These are phyloP conservation scores for Populus tremula DNA, from an alignment of 345 rosid genomes.

Conservation along the genomic window DNA sequence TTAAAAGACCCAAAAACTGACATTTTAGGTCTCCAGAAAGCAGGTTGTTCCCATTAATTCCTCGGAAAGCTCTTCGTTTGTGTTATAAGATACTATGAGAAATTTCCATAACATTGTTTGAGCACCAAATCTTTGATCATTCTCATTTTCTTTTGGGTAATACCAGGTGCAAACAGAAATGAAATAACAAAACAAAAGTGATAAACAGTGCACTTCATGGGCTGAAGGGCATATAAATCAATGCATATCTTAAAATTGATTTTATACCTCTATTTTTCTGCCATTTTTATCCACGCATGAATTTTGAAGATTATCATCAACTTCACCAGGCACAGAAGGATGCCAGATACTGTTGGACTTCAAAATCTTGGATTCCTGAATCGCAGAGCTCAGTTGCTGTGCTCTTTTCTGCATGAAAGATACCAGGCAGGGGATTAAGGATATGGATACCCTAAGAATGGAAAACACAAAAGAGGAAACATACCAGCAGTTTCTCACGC, in stretches of 20 bases:
- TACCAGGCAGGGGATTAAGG: constrained; percentile 26
- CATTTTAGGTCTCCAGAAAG: too few relatives aligned
- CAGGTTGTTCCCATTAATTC: too few relatives aligned
- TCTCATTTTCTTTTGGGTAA: too few relatives aligned
- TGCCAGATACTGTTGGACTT: constrained; percentile 34
- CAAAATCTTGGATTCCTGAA: constrained; percentile 51
- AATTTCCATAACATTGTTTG: too few relatives aligned
- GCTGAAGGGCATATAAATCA: constrained; percentile 4
- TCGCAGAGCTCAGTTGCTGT: constrained; percentile 40
- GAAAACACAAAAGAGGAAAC: constrained; percentile 9
- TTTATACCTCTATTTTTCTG: constrained; percentile 45
- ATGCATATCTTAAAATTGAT: constrained; percentile 22
- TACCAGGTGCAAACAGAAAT: not conserved
- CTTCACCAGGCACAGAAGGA: constrained; percentile 29
- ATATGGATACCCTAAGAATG: constrained; percentile 2
- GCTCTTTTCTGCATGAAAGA: constrained; percentile 53
- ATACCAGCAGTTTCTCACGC: constrained; percentile 64
- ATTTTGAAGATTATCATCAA: constrained; percentile 17
- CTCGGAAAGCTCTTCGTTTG: too few relatives aligned
- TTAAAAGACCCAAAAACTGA: too few relatives aligned
- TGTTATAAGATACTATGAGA: too few relatives aligned
- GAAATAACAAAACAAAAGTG: not conserved
- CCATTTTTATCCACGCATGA: constrained; percentile 25
- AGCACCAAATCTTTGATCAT: too few relatives aligned
- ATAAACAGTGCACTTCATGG: not conserved